Evolutionary conservation across 805 yeast genomes (phyloP).

Genomic region (Vanderwaltozyma polyspora): DNA sequence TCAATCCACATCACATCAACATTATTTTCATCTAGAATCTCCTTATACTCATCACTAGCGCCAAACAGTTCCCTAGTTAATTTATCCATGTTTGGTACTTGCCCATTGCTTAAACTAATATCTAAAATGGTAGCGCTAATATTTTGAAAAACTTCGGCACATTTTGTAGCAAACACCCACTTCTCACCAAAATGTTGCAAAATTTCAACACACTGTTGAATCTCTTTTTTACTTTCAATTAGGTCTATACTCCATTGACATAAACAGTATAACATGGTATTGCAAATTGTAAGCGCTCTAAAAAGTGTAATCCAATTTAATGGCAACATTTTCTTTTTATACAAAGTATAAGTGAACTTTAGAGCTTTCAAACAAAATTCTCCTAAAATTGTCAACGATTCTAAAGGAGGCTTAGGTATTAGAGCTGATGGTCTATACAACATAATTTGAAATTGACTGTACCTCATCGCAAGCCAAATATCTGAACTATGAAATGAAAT

Average conservation of each 20-base stretch:
- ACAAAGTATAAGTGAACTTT: slow-evolving; percentile 36
- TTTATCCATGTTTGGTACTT: slow-evolving; percentile 32
- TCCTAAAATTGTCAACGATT: slow-evolving; percentile 33
- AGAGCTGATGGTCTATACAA: slow-evolving; percentile 41
- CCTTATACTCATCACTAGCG: slow-evolving; percentile 35
- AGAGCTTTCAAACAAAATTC: slow-evolving; percentile 36
- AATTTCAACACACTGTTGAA: slow-evolving; percentile 36
- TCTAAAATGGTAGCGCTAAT: slow-evolving; percentile 36
- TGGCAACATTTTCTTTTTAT: slow-evolving; percentile 35
- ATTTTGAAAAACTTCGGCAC: slow-evolving; percentile 34
- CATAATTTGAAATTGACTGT: slow-evolving; percentile 36
- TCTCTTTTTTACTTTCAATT: slow-evolving; percentile 35
- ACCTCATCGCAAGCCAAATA: slow-evolving; percentile 30
- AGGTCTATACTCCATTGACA: slow-evolving; percentile 38
- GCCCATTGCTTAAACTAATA: slow-evolving; percentile 31
- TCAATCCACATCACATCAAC: slow-evolving; percentile 37
- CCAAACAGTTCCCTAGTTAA: slow-evolving; percentile 33
- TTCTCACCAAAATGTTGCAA: slow-evolving; percentile 35
- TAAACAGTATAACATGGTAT: slow-evolving; percentile 36
- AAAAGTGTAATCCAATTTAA: slow-evolving; percentile 40
- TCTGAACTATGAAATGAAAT: slow-evolving; percentile 28
- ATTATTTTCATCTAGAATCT: slow-evolving; percentile 35
- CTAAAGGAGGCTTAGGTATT: slow-evolving; percentile 34
- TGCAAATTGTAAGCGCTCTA: slow-evolving; percentile 36
- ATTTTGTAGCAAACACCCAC: slow-evolving; percentile 37